Base-by-base conservation (phyloP, 2,329 filamentous ascomycete genomes). In the Xylaria sp. region DNA sequence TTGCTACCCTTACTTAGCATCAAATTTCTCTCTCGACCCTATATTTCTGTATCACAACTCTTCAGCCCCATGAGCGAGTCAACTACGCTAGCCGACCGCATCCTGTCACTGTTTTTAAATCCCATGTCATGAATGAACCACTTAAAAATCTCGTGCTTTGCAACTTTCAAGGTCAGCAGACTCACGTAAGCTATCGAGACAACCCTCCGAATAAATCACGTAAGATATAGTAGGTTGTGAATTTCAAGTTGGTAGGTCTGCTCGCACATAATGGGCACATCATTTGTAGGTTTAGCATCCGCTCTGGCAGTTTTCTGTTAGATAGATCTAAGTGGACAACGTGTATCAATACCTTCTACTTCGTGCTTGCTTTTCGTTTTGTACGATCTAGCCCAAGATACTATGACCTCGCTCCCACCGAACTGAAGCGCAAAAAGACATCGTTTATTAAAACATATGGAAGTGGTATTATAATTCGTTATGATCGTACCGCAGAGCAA, bases 401-500 rank as follows among this genome's bases (percentile, higher is more conserved):
- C 51, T 50, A 47, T 52, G 37, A 47, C n/a, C 50, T 61, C 35
- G 53, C 53, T 12, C 40, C 15, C 17, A 33, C 28, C 14, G n/a
- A 35, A 15, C 17, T 11, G 23, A n/a, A 40, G 49, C 12, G 2
- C 2, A 19, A 38, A 4, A 19, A 33, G 3, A n/a, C 11, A 33
- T 58, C 37, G 19, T 50, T 52, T 51, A 49, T 58, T 58, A 66
- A 33, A 60, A 56, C 21, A 51, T 60, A 61, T 64, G 47, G 59
- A 62, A 66, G 42, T 62, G 62, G 54, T 68, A 70, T 68, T 66
- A 69, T 62, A 66, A 64, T 65, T 63, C 64, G 51, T 70, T 62
- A 65, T 70, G 52, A 67, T 70, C 63, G 63, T 69, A 65, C 69
- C 66, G 67, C 63, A 65, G 65, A 62, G 55, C 60, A 67, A 45